Evolutionary conservation across 2,329 filamentous ascomycete species (phyloP), one percentile per base, ranked within the genome.

Genomic region (Ascosphaera pollenicola): DNA sequence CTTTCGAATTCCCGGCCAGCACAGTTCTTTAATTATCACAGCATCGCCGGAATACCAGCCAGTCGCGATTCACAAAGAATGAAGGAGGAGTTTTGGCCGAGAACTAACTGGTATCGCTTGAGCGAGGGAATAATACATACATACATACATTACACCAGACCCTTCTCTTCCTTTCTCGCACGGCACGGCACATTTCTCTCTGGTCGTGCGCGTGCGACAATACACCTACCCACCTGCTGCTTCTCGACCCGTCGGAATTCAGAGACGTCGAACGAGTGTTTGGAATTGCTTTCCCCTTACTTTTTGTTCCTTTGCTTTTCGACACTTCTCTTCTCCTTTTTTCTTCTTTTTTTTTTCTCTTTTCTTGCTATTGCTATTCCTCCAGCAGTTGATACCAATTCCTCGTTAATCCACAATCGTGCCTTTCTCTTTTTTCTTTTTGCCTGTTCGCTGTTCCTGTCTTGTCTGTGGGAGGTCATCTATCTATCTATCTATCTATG

Each of bases 381-480:
- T 42, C 43, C 45, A 44, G 43, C n/a, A n/a, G n/a, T n/a, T n/a
- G n/a, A n/a, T n/a, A n/a, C n/a, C n/a, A n/a, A n/a, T n/a, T n/a
- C n/a, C n/a, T n/a, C n/a, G n/a, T n/a, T n/a, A n/a, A n/a, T n/a
- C n/a, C n/a, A n/a, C n/a, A n/a, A n/a, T 40, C 43, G 38, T 48
- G 38, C 45, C 37, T 45, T 40, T 39, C 47, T 43, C 30, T 42
- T 37, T 39, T 40, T 41, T 32, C 37, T 42, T 45, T 52, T 51
- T 52, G 46, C 49, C 53, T 49, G 49, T 51, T 53, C 54, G 55
- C 55, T 57, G 56, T 56, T 53, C 51, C 35, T 19, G 46, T 53
- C n/a, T n/a, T n/a, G n/a, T n/a, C n/a, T n/a, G n/a, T n/a, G n/a
- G n/a, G n/a, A n/a, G n/a, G n/a, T n/a, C n/a, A n/a, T n/a, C n/a